phyloP scores from a whole-genome alignment of 441 rosid genomes.

The Pelargonium myrrhifolium region DNA sequence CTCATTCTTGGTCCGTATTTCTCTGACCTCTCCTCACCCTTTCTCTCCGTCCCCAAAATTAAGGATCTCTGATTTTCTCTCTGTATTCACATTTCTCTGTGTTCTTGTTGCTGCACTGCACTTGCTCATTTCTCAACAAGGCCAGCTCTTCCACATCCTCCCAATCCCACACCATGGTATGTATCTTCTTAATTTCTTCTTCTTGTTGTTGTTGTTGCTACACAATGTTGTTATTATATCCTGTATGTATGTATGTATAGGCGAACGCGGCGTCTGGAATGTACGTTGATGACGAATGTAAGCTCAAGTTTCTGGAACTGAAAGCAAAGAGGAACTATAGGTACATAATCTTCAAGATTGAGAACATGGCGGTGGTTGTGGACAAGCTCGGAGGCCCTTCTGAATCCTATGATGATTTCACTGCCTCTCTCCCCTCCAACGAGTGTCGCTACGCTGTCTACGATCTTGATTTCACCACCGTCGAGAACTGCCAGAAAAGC shows the following conservation, averaged over 20 bases:
- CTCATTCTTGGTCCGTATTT: conserved; percentile 32
- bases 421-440: conserved; percentile 31
- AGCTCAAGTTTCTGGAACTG: conserved; percentile 40
- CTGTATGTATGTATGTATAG: no score
- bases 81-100: conserved; percentile 3
- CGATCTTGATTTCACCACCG: conserved; percentile 46
- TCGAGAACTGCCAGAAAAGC: conserved; percentile 48
- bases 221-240: no score
- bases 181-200: no score
- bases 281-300: conserved; percentile 47
- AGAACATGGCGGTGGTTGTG: conserved; percentile 35
- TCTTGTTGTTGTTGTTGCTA: no score
- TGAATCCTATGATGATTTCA: conserved; percentile 34
- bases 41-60: conserved; percentile 25
- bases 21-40: no score
- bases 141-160: no score
- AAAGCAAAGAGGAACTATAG: conserved; percentile 49
- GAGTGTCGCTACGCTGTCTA: conserved; percentile 56
- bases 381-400: conserved; percentile 38
- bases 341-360: conserved; percentile 49
- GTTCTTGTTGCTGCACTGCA: no score
- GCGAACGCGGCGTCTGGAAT: conserved; percentile 49
- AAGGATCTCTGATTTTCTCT: conserved; percentile 37
- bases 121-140: no score
- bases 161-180: no score